Percentiles rank a stretch among this genome's conserved stretches.
phyloP scores from a whole-genome alignment of 495 filamentous ascomycete genomes.

The Annulohypoxylon nitens region DNA sequence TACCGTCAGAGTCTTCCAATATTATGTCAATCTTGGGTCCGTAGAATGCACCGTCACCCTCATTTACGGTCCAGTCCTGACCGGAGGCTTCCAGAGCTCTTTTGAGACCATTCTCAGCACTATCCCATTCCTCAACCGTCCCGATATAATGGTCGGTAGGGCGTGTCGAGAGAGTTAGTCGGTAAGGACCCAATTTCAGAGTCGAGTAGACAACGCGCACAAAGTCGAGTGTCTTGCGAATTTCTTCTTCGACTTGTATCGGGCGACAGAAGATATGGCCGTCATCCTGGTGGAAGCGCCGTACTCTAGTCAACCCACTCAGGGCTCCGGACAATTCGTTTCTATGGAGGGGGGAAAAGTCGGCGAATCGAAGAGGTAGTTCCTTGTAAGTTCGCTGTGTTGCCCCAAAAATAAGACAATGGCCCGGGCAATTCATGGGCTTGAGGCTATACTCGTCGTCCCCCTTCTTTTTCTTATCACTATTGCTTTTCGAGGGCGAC shows the following conservation, averaged over 20 bases:
- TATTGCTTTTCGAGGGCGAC: conserved; percentile 56
- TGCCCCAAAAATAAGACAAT: conserved; percentile 86
- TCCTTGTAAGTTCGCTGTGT: conserved; percentile 81
- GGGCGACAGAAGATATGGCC: conserved; percentile 95
- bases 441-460: conserved; percentile 90
- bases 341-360: conserved; percentile 91
- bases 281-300: conserved; percentile 96
- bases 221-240: conserved; percentile 82
- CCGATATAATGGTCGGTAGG: conserved; percentile 84
- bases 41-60: conserved; percentile 93
- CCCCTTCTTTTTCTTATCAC: conserved; percentile 58
- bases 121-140: conserved; percentile 81
- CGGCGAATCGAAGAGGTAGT: conserved; percentile 89
- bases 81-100: conserved; percentile 75
- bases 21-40: conserved; percentile 96
- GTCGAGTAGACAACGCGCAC: conserved; percentile 81
- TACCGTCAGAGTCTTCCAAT: conserved; percentile 83
- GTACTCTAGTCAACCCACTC: conserved; percentile 87
- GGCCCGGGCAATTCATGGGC: conserved; percentile 97
- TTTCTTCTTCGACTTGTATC: conserved; percentile 84
- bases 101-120: conserved; percentile 79
- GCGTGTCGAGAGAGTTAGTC: conserved; percentile 83
- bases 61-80: conserved; percentile 76
- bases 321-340: conserved; percentile 90
- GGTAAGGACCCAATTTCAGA: conserved; percentile 79